Evolutionary conservation across 768 basidiomycete species (phyloP), one percentile per base, ranked within the genome.

Genomic region (Pisolithus albus): DNA sequence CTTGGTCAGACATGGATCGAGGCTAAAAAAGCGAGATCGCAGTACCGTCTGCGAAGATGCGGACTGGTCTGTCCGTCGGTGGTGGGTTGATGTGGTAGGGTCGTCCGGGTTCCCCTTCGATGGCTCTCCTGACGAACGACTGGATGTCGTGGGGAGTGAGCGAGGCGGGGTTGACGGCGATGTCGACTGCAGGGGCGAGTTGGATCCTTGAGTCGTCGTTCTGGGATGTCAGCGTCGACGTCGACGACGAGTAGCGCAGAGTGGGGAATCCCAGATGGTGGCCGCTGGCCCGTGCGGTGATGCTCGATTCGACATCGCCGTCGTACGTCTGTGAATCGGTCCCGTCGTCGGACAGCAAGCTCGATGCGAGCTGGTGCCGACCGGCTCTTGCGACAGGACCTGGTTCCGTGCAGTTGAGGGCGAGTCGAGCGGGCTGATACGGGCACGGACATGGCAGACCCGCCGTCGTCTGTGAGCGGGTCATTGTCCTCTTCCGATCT

Each of bases 1-100:
- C 23, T 28, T 58, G 49, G 59, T 46, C 38, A 52, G 11, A 11
- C 9, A 15, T 34, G 4, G 4, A 4, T 15, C 11, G 34, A 15
- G 34, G 13, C 13, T 11, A 15, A 11, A 34, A 15, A 11, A 34
- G 13, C 34, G 34, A 13, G 11, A 30, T 13, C 13, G 34, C 11
- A 11, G n/a, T 56, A 83, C 95, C 95, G 70, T 98, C 96, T 0
- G 96, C 94, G 57, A 95, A 99, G 11, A 99, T 75, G 51, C 96
- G 78, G 6, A 95, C 80, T 2, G 92, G 90, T 48, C 94, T 74
- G 51, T 79, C 85, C 7, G 67, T 70, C 0, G 93, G 90, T 0
- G 95, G 92, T n/a, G 76, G 70, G 60, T 91, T 94, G 64, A 94
- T 90, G 67, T 78, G 88, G 75, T 93, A 97, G 54, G 68, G 69